A percentile compares a stretch with the other conserved stretches of the same genome.
Conservation (phyloP, 2,329 filamentous ascomycete genomes). For the Aspergillus tanneri region DNA sequence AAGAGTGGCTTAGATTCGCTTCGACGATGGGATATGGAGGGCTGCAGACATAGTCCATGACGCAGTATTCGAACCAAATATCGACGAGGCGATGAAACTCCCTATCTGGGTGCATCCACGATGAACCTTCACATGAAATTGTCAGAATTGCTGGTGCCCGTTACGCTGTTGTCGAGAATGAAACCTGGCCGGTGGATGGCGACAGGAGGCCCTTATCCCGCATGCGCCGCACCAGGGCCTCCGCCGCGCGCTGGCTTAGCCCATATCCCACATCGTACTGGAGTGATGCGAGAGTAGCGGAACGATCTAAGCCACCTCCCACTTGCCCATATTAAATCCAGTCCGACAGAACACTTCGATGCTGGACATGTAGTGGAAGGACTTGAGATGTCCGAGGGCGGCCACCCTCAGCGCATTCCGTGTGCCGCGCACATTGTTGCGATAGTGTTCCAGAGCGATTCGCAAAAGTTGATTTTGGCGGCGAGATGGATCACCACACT, state of each 20-base stretch:
- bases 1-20: conserved; percentile 8
- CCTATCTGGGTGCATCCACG: conserved; percentile 77
- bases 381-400: conserved; percentile 6
- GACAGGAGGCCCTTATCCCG: conserved; percentile 68
- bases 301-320: conserved; percentile 7
- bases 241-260: conserved; percentile 24
- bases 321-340: conserved; percentile 9
- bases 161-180: conserved; percentile 65
- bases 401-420: conserved; percentile 3
- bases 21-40: conserved; percentile 13
- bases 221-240: conserved; percentile 68
- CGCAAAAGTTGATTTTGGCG: conserved; percentile 13
- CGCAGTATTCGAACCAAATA: conserved; percentile 8
- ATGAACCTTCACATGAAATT: conserved; percentile 78
- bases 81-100: conserved; percentile 4
- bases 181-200: conserved; percentile 76
- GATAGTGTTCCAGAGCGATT: conserved; percentile 11
- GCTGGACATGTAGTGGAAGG: conserved; percentile 12
- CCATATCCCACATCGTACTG: conserved; percentile 54
- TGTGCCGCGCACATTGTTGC: conserved; percentile 8
- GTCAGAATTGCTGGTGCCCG: conserved; percentile 65
- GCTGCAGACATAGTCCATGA: conserved; percentile 14
- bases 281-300: conserved; percentile 10
- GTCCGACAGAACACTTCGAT: conserved; percentile 12
- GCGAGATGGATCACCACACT: conserved; percentile 10